phyloP scores from a whole-genome alignment of 306 rosid species.

The Prunus mira region DNA sequence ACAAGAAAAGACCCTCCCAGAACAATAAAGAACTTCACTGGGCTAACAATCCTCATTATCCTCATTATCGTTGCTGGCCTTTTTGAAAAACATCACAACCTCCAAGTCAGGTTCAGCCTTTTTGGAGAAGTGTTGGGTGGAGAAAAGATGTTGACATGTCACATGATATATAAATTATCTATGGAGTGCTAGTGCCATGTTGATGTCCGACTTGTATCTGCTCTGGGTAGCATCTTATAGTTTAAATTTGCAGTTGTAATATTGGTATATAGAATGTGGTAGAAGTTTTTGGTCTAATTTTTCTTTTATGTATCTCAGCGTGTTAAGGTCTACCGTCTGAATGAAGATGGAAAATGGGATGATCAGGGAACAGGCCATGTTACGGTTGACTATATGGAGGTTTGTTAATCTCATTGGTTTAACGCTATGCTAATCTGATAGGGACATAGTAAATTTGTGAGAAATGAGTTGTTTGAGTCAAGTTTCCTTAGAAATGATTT shows the following conservation, averaged over 20 bases:
- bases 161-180: not conserved
- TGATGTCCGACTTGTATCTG: not conserved
- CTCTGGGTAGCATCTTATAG: not conserved
- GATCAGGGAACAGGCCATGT: constrained; percentile 98
- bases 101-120: not conserved
- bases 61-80: not conserved
- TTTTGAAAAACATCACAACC: not conserved
- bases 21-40: not conserved
- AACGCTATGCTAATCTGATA: constrained; percentile 24
- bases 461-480: not conserved
- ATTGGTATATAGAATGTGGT: not conserved
- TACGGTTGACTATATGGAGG: constrained; percentile 89
- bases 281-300: not conserved
- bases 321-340: constrained; percentile 91
- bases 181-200: not conserved
- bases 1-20: not conserved
- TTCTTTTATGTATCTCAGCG: constrained; percentile 56
- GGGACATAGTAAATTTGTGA: not conserved
- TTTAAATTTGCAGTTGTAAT: not conserved
- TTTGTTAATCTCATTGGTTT: constrained; percentile 32
- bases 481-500: not conserved
- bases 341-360: constrained; percentile 96
- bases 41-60: not conserved
- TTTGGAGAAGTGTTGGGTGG: not conserved
- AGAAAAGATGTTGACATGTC: not conserved